A percentile compares a stretch with the other conserved stretches of the same genome.
Evolutionary conservation across 2,329 filamentous ascomycete species (phyloP).

Genomic region (Penicillium corylophilum): DNA sequence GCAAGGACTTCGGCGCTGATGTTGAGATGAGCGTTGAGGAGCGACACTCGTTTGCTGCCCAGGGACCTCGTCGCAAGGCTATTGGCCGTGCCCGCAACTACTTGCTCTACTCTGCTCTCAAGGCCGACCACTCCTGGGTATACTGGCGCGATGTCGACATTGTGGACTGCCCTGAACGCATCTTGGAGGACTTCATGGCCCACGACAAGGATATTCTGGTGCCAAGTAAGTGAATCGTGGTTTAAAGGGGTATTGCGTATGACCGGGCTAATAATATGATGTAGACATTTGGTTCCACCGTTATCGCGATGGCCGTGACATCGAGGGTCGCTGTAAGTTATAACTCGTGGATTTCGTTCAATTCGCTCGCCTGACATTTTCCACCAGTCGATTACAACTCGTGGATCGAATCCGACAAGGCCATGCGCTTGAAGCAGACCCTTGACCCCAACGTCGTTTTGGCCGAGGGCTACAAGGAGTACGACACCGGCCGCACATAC

Average conservation of each 20-base stretch:
- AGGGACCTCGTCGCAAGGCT: conserved; percentile 83
- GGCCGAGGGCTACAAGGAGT: conserved; percentile 94
- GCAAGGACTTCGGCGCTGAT: conserved; percentile 83
- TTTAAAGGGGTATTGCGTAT: not conserved
- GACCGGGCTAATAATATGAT: conserved; percentile 15
- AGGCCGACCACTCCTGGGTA: conserved; percentile 95
- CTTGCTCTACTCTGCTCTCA: conserved; percentile 76
- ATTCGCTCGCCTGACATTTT: conserved; percentile 20
- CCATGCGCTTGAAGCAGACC: conserved; percentile 67
- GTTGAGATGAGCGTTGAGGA: conserved; percentile 78
- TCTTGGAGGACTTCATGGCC: conserved; percentile 92
- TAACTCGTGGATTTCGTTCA: not conserved
- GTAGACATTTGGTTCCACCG: conserved; percentile 96
- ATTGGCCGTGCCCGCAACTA: conserved; percentile 93
- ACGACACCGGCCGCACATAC: conserved; percentile 83
- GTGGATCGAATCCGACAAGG: conserved; percentile 92
- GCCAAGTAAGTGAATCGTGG: conserved; percentile 67
- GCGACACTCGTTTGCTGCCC: conserved; percentile 80
- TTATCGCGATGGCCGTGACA: conserved; percentile 75
- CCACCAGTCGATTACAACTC: conserved; percentile 92
- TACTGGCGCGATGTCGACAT: conserved; percentile 99
- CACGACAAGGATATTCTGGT: conserved; percentile 92
- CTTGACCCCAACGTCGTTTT: conserved; percentile 80
- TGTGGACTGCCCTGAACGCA: conserved; percentile 78
- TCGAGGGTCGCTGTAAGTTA: conserved; percentile 86